These are phyloP conservation scores for Neofusicoccum cordaticola DNA, from an alignment of 2,329 filamentous ascomycete species.

Conservation along the genomic window DNA sequence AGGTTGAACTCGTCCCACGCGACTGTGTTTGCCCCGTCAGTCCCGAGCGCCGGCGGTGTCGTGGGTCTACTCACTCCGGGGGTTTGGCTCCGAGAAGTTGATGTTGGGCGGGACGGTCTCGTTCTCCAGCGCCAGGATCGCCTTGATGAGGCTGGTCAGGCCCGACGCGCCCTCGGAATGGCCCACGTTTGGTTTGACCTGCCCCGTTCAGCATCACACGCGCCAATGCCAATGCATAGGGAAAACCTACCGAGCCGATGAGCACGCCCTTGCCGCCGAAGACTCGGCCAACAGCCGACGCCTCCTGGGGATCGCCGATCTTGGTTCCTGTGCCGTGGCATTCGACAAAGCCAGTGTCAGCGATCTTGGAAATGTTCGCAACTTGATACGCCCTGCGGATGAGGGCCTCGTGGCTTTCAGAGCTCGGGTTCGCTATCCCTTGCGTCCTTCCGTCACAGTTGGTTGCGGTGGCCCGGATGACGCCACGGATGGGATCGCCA, in stretches of 20 bases:
- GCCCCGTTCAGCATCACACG: neutral
- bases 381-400: constrained; percentile 33
- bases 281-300: constrained; percentile 15
- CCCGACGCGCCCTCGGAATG: constrained; percentile 48
- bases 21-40: neutral
- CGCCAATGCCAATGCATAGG: neutral
- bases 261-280: constrained; percentile 13
- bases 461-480: constrained; percentile 30
- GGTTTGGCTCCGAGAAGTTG: constrained; percentile 24
- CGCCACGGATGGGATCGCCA: constrained; percentile 33
- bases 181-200: constrained; percentile 30
- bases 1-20: constrained; percentile 16
- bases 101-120: constrained; percentile 40
- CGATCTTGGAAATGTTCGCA: constrained; percentile 4
- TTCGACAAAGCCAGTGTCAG: constrained; percentile 13
- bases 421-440: constrained; percentile 24
- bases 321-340: constrained; percentile 21
- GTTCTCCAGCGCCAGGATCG: constrained; percentile 41
- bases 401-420: constrained; percentile 25
- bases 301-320: constrained; percentile 24
- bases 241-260: constrained; percentile 20
- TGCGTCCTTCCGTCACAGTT: constrained; percentile 25
- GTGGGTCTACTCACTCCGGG: neutral
- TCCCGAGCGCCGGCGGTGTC: no score
- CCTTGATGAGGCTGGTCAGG: constrained; percentile 45